Base-by-base conservation (phyloP, 306 rosid genomes). In the Fragaria vesca region DNA sequence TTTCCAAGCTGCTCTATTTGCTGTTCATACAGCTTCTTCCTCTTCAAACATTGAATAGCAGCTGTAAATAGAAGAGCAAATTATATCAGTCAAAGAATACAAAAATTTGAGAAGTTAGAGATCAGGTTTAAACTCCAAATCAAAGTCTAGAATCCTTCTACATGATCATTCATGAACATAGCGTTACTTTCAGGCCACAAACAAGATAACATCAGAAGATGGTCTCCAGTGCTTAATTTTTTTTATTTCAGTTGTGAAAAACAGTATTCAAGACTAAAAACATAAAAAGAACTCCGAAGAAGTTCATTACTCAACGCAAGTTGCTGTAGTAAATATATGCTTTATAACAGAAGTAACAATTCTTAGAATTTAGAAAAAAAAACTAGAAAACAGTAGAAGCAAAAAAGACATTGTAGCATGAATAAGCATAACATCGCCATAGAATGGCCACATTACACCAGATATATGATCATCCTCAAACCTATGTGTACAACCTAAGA, bases 1-100 rank as follows among this genome's bases (percentile, higher is more conserved):
- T 95, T 95, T 32, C 98, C 98, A 67, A 95, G 98, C 86, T 88
- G 93, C 90, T 95, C 98, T 81, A 95, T 83, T 85, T 95, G 98
- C 55, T 95, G 97, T 84, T 95, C 98, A 42, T 95, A 95, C 57
- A 95, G 81, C 81, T 89, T 91, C 89, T 92, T 95, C 90, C 97
- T 89, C 90, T 95, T 95, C 85, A 95, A 86, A 86, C 97, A 95
- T 85, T 95, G 97, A 80, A 95, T 95, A 51, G 98, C 98, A 76
- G 96, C 98, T 95, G 84, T 62, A 82, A 68, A 71, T 40, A 20
- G 5, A 46, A 54, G 24, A 71, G 28, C 11, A 79, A 32, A 21
- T 24, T 20, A 43, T 38, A 54, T 21, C 17, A 16, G 66, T 24
- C 63, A 32, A 7, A 30, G 17, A 5, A 2, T 1, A 68, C 6